Evolutionary conservation across 192 early-diverging fungal genomes (phyloP), one percentile per base, ranked within the genome.

Genomic region (Gigaspora rosea): DNA sequence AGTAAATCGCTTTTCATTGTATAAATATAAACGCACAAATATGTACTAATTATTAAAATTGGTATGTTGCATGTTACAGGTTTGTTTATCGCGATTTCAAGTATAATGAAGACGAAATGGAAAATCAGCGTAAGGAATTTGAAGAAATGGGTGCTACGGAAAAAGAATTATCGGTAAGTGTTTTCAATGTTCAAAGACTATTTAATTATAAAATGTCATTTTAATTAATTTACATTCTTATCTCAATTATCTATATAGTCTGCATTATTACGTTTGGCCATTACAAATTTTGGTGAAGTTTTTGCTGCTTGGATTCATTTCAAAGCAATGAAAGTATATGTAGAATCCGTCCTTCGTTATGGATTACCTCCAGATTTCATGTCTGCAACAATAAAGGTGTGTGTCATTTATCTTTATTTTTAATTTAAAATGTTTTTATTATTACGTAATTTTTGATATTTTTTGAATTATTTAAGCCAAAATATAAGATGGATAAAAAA

Each of bases 1-100:
- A 88, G 92, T 93, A 85, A 58, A 56, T 16, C 11, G 2, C 5
- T 54, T 54, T 54, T 54, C 3, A 9, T 15, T 15, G 8, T 56
- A 15, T 56, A 56, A 18, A 56, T 56, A 56, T 54, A 54, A 16
- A 11, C 5, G 16, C 16, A 54, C 9, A 54, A 16, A 54, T 12
- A 56, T 56, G 2, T 15, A 56, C 18, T 0, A 27, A 27, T 27
- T 41, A 41, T 41, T 41, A 41, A 41, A 41, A 1, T 41, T 59
- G 47, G 50, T 78, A 50, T 49, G 27, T 18, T 12, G 10, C 75
- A 50, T 49, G 27, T 18, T 12, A 11, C 75, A 93, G 93, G 76
- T 99, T 97, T 78, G 90, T 94, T 81, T 95, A 97, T 15, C 89
- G 97, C 51, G 98, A 99, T 81, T 98, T 96, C 88, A 94, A 92